These are phyloP conservation scores for Musa schizocarpa DNA, from an alignment of 176 grass and related monocot genomes.

Conservation along the genomic window DNA sequence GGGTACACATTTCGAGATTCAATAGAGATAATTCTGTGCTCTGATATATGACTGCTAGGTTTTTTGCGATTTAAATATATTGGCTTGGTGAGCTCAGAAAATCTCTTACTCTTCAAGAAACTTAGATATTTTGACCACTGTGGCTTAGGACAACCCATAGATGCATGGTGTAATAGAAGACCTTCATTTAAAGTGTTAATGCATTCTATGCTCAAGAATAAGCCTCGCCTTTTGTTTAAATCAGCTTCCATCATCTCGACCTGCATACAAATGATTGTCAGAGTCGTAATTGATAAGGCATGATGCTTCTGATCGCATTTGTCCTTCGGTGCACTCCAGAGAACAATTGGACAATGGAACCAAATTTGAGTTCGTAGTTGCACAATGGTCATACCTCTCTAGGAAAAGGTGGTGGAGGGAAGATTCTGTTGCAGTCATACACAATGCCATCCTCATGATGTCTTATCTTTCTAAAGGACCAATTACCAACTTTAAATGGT, in stretches of 20 bases:
- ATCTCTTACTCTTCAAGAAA: constrained; percentile 86
- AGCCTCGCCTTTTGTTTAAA: constrained; percentile 52
- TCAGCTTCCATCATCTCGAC: constrained; percentile 77
- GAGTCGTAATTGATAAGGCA: constrained; percentile 12
- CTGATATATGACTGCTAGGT: constrained; percentile 21
- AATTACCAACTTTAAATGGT: constrained; percentile 88
- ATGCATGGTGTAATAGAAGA: constrained; percentile 72
- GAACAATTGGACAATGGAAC: not conserved
- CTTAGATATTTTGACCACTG: constrained; percentile 90
- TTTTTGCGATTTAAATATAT: constrained; percentile 46
- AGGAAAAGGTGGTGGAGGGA: constrained; percentile 75
- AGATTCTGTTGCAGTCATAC: constrained; percentile 89
- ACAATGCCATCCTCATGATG: constrained; percentile 84
- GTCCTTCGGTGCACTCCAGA: not conserved
- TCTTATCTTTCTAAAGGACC: constrained; percentile 92
- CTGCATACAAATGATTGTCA: constrained; percentile 30
- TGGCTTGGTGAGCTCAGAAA: constrained; percentile 75
- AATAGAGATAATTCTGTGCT: constrained; percentile 25
- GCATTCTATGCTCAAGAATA: constrained; percentile 89
- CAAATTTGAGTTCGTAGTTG: not conserved
- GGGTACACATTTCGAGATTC: constrained; percentile 31
- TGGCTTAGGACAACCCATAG: constrained; percentile 65
- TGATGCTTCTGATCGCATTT: not conserved
- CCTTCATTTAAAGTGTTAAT: constrained; percentile 97
- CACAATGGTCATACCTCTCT: constrained; percentile 49